Conservation (phyloP, 176 grass and related monocot genomes). For the Oryza officinalis region DNA sequence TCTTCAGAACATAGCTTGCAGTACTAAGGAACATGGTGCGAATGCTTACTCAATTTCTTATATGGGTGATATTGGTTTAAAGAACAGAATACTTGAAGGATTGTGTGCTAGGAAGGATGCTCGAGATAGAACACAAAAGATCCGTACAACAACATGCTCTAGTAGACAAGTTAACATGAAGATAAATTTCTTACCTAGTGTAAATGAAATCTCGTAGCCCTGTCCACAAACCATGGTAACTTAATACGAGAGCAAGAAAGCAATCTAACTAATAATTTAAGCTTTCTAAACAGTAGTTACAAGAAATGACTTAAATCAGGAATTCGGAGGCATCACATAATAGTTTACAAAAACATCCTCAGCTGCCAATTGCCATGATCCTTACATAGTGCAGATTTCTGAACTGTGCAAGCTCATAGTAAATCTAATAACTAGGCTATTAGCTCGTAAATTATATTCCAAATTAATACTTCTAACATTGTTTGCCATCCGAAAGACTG, state of each 20-base stretch:
- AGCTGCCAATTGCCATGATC: neutral
- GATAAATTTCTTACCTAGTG: neutral
- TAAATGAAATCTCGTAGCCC: neutral
- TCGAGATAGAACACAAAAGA: no score
- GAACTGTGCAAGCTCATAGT: neutral
- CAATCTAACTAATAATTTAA: no score
- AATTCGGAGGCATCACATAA: neutral
- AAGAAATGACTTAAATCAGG: neutral
- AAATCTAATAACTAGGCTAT: neutral
- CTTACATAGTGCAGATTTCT: constrained; percentile 6
- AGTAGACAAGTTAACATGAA: no score
- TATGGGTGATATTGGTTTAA: no score
- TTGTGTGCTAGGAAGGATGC: no score
- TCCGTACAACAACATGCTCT: no score
- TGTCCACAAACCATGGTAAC: neutral
- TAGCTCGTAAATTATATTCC: neutral
- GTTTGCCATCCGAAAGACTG: neutral
- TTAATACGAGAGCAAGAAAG: neutral
- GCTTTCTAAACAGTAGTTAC: no score
- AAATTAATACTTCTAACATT: neutral
- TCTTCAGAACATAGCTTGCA: no score
- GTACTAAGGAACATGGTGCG: no score
- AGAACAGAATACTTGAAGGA: no score
- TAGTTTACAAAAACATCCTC: constrained; percentile 20
- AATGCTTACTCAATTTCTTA: no score